Base-by-base conservation (phyloP, 257 asterid genomes). In the Plectranthus barbatus region DNA sequence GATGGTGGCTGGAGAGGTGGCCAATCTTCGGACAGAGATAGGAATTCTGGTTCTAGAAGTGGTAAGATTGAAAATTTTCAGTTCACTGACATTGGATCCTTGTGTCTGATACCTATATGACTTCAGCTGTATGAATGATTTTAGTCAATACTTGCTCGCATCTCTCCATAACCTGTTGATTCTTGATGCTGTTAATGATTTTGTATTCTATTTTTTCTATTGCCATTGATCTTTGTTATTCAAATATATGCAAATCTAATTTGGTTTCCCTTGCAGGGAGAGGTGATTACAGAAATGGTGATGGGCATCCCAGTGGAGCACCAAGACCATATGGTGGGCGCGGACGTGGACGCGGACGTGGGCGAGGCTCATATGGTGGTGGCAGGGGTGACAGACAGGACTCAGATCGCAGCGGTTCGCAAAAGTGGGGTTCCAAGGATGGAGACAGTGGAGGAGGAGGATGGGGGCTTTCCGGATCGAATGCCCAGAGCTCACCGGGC, bases 1-100 rank as follows among this genome's bases (percentile, higher is more conserved):
- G 89, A 82, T 54, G 86, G 84, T 75, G 86, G 84, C 61, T 67
- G 95, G 85, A 77, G 86, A 74, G 96, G 88, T 53, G 83, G 88
- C 62, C 85, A 71, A 55, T 66, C 75, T 37, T 34, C 60, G 31
- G 92, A 87, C 75, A 69, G 90, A 75, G 96, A 83, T 33, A 71
- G 93, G 76, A 54, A 62, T 73, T 74, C 85, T 53, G 76, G 81
- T 20, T 73, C 86, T 60, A 80, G 94, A 78, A 5, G 84, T 74
- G 95, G 95, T 83, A 78, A 75, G 64, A 51, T 57, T 61, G 51
- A 60, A 39, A 66, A 46, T 51, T 24, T 53, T 54, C 66, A 49
- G 39, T 72, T 72, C 33, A 34, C 10, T 53, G 52, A 12, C 23
- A 46, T 45, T 53, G 64, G 49, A 20, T 13, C 46, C 41, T 29